Base-by-base conservation (phyloP, 2,329 filamentous ascomycete species). In the Metarhizium sp. region DNA sequence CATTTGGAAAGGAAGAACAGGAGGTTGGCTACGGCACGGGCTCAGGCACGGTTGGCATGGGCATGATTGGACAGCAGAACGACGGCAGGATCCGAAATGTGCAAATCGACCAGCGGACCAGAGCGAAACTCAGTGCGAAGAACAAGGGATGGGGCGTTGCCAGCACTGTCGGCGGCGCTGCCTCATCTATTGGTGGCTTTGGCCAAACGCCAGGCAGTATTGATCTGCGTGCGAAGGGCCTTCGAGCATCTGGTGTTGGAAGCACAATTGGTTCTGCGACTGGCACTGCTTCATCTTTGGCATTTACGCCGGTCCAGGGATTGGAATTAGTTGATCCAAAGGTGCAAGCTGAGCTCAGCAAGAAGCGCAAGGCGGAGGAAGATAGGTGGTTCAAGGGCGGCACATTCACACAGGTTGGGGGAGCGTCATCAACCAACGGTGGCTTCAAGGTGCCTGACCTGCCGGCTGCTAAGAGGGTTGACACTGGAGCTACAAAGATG, bases 311-410 rank as follows among this genome's bases (percentile, higher is more conserved):
- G 2, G 90, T 95, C 16, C 94, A 97, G 67, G 94, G 94, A 2
- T 78, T 99, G 43, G 92, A 99, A 74, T 80, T 99, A 13, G 92
- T 97, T 6, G 92, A 97, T 69, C 94, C 94, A 25, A 96, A 94
- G 75, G 83, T 88, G 56, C 85, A 91, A 62, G 88, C 90, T 7
- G 91, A 96, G 74, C 80, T 95, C 69, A 91, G 81, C 67, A 81
- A 90, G 63, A 97, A 97, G 76, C 79, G 91, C 60, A 95, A 96
- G 69, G 92, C 90, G 0, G 94, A 97, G 60, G 90, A 96, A 68
- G 92, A 97, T 67, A 79, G 90, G 42, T 99, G 91, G 87, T 99
- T 99, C 77, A 95, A 94, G 71, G 89, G 90, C 50, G 94, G 94
- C n/a, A 92, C 90, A 0, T 99, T 99, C 67, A 96, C 94, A 8